Evolutionary conservation across 148 eudicot genomes (phyloP), one percentile per base, ranked within the genome.

Genomic region (Spergularia bocconei): DNA sequence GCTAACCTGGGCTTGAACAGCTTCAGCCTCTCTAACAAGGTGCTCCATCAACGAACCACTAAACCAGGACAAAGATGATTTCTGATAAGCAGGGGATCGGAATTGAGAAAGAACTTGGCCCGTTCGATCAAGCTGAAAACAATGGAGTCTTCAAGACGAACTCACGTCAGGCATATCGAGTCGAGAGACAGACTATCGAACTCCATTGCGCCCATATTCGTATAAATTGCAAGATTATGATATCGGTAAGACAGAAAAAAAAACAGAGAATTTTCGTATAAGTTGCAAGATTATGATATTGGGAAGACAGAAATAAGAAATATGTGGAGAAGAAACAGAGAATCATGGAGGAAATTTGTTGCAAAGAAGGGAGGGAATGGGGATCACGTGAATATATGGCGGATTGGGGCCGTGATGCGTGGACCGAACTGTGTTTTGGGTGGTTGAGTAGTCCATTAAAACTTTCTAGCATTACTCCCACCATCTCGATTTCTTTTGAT

Each of bases 101-200:
- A 82, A 76, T 89, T 90, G 7, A 83, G 66, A 10, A 93, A 91
- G 73, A 81, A 86, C 17, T 86, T 84, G 0, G 93, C 81, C 73
- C 98, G 83, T 79, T 84, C 87, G 13, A 94, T 89, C 29, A 94
- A 87, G 67, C 77, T 73, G 78, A 84, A 91, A 21, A 94, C 76
- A 57, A 94, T 94, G 60, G 89, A 87, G 63, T 91, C 98, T 82
- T 94, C 98, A 79, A 86, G 88, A 41, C 88, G 78, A 60, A 94
- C 82, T 51, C 91, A 69, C 57, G 84, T 74, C 68, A 81, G 58
- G 70, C 95, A 79, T 12, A 90, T 77, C 12, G 85, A 75, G 13
- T 88, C 90, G 53, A 90, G 81, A 10, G 83, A 80, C 29, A 84
- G 36, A 33, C 44, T 47, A 11, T 73, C 82, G n/a, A 50, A 3